Evolutionary conservation across 192 early-diverging fungal species (phyloP).

Genomic region (Backusella australiensis): DNA sequence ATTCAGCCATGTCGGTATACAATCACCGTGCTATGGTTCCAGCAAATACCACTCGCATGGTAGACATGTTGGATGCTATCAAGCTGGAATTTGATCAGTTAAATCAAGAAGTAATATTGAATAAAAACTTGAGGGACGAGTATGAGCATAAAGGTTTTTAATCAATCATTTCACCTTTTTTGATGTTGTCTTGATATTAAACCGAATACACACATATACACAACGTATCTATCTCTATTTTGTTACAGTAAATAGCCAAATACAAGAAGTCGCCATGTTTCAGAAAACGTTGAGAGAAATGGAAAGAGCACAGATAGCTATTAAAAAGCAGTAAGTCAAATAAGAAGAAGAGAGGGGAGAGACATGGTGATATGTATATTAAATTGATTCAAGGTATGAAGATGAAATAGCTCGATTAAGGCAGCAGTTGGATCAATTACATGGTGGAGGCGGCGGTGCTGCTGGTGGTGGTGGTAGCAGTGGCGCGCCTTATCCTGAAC

Average conservation of each 20-base stretch:
- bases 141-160: constrained; percentile 77
- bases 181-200: background rate
- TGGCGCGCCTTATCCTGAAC: constrained; percentile 50
- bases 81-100: constrained; percentile 77
- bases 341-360: background rate
- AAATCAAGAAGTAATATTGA: constrained; percentile 68
- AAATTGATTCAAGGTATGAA: constrained; percentile 55
- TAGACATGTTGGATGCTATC: constrained; percentile 80
- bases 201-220: background rate
- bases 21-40: constrained; percentile 82
- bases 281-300: constrained; percentile 79
- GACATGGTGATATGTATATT: background rate
- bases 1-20: constrained; percentile 47
- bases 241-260: constrained; percentile 63
- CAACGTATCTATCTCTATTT: constrained; percentile 7
- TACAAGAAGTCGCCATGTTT: constrained; percentile 76
- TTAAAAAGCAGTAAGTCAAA: constrained; percentile 69
- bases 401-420: constrained; percentile 82
- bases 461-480: background rate
- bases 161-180: background rate
- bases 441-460: constrained; percentile 41
- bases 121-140: constrained; percentile 81
- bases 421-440: constrained; percentile 71
- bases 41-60: constrained; percentile 58
- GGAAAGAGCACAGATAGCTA: constrained; percentile 73